These are phyloP conservation scores for Epithemia pelagica DNA, from an alignment of 108 stramenopile species.

Conservation along the genomic window DNA sequence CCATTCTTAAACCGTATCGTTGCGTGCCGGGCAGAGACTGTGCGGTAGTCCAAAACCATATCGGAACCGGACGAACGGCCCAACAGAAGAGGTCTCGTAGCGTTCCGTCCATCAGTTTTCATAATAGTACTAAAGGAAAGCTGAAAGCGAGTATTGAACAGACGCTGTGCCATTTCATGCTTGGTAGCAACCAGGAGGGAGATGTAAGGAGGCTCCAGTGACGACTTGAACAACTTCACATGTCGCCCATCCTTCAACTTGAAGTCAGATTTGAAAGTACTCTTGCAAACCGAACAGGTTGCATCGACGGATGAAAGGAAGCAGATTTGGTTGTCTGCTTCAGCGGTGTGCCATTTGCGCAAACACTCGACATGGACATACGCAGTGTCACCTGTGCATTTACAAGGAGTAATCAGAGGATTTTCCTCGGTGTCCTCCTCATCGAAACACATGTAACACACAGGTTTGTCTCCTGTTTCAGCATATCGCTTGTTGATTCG, in stretches of 20 bases:
- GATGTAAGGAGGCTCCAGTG: conserved; percentile 92
- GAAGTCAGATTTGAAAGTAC: conserved; percentile 94
- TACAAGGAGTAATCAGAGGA: conserved; percentile 84
- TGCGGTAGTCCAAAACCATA: conserved; percentile 95
- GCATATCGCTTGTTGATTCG: conserved; percentile 13
- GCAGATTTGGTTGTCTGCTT: conserved; percentile 89
- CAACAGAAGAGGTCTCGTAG: conserved; percentile 81
- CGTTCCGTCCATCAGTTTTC: conserved; percentile 86
- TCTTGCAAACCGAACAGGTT: conserved; percentile 93
- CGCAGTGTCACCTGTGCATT: conserved; percentile 81
- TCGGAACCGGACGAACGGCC: conserved; percentile 92
- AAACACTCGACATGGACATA: conserved; percentile 87
- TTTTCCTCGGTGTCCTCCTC: conserved; percentile 82
- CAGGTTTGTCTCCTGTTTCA: conserved; percentile 53
- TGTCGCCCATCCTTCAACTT: conserved; percentile 84
- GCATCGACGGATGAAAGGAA: conserved; percentile 92
- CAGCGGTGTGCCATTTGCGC: conserved; percentile 89
- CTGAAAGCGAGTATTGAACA: conserved; percentile 96
- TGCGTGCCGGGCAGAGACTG: conserved; percentile 86
- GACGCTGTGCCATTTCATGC: conserved; percentile 91
- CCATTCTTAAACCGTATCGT: conserved; percentile 87
- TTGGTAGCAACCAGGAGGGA: conserved; percentile 93
- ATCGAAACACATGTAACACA: conserved; percentile 98
- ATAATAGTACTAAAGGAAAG: conserved; percentile 88
- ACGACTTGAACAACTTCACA: conserved; percentile 88